Evolutionary conservation across 2,329 filamentous ascomycete species (phyloP).

Genomic region (Epichloe baconii): DNA sequence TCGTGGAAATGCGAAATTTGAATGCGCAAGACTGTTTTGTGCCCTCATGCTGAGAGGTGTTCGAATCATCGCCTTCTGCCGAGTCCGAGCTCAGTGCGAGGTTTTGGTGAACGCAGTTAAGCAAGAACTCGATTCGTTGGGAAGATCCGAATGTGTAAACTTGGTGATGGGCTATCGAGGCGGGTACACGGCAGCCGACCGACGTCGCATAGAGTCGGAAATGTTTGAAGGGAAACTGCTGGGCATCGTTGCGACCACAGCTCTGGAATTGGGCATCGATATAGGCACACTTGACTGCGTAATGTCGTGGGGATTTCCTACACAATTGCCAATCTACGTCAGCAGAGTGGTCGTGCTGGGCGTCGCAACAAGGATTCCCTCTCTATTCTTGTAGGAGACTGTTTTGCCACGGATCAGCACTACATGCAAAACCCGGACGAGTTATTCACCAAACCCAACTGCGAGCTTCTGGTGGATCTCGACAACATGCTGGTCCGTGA

Average conservation of each 20-base stretch:
- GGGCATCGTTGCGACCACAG: constrained; percentile 87
- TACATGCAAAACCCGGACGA: constrained; percentile 96
- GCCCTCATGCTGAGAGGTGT: constrained; percentile 80
- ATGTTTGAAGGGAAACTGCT: constrained; percentile 95
- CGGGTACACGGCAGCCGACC: constrained; percentile 85
- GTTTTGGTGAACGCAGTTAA: constrained; percentile 68
- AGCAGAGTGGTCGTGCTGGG: constrained; percentile 88
- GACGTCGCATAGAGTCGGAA: constrained; percentile 76
- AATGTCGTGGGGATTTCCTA: constrained; percentile 87
- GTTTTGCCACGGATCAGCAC: constrained; percentile 82
- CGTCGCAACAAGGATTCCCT: constrained; percentile 87
- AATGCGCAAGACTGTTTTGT: constrained; percentile 84
- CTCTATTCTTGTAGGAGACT: constrained; percentile 78
- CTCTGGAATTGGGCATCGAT: constrained; percentile 86
- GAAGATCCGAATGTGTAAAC: constrained; percentile 59
- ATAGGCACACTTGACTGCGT: constrained; percentile 92
- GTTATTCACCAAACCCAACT: constrained; percentile 84
- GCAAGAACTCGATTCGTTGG: constrained; percentile 59
- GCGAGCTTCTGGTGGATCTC: constrained; percentile 81
- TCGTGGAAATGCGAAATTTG: constrained; percentile 66
- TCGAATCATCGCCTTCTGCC: constrained; percentile 83
- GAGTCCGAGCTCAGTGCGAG: constrained; percentile 80
- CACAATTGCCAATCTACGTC: constrained; percentile 83
- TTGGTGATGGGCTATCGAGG: constrained; percentile 93
- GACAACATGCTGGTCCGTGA: constrained; percentile 82